phyloP scores from a whole-genome alignment of 2,329 filamentous ascomycete genomes.

The Chaetomium strumarium region DNA sequence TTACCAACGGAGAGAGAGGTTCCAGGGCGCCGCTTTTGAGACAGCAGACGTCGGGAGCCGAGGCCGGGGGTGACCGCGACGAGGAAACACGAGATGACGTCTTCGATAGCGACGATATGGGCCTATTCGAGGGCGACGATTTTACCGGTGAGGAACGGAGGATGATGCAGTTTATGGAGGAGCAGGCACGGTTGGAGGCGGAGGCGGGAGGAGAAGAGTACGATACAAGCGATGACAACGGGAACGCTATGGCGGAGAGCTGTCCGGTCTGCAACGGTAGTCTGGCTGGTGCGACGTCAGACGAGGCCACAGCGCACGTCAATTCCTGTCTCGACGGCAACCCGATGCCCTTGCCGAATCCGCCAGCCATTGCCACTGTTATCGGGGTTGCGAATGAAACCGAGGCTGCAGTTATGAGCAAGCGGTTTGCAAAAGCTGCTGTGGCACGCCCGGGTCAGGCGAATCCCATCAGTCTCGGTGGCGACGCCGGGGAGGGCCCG shows the following conservation, averaged over 20 bases:
- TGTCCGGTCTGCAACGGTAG: slow-evolving; percentile 75
- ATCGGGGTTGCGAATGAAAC: slow-evolving; percentile 32
- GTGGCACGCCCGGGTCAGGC: slow-evolving; percentile 73
- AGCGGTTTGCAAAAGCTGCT: slow-evolving; percentile 60
- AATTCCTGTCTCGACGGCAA: slow-evolving; percentile 89
- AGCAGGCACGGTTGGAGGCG: slow-evolving; percentile 62
- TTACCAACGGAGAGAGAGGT: slow-evolving; percentile 16
- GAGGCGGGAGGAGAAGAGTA: slow-evolving; percentile 44
- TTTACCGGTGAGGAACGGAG: slow-evolving; percentile 59
- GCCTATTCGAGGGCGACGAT: slow-evolving; percentile 34
- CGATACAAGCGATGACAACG: slow-evolving; percentile 30
- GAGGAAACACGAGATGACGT: neutral
- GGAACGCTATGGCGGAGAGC: slow-evolving; percentile 32
- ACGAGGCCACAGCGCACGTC: slow-evolving; percentile 77
- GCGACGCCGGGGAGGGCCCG: slow-evolving; percentile 19
- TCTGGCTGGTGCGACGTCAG: slow-evolving; percentile 52
- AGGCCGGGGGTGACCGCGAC: slow-evolving; percentile 16
- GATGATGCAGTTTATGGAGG: slow-evolving; percentile 66
- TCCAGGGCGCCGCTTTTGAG: slow-evolving; percentile 15
- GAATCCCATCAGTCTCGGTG: slow-evolving; percentile 63
- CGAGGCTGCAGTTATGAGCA: slow-evolving; percentile 40
- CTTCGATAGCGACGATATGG: slow-evolving; percentile 23
- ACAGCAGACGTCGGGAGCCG: slow-evolving; percentile 18
- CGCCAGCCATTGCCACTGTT: slow-evolving; percentile 15
- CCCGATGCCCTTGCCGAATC: slow-evolving; percentile 50